Base-by-base conservation (phyloP, 2,329 filamentous ascomycete genomes). In the Botryosphaeria dothidea region DNA sequence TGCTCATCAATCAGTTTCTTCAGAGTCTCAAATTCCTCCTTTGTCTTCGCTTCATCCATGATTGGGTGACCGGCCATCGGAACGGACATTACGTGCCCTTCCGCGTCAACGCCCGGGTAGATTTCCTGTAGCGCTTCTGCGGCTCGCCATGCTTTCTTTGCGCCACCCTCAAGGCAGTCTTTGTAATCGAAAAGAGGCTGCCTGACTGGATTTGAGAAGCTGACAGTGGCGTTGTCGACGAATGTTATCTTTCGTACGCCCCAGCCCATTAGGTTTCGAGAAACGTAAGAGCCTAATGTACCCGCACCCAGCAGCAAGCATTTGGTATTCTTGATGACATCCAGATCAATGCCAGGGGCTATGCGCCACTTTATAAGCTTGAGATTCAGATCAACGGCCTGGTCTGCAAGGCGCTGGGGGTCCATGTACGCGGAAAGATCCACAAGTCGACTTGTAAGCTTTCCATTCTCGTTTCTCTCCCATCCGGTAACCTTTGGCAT, bases 321-420 rank as follows among this genome's bases (percentile, higher is more conserved):
- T 73, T 89, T 96, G 3, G 92, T 94, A 65, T 90, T 86, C 74
- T 97, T 97, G 74, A 98, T 93, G 31, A 86, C 86, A 31, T 97
- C 93, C 9, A 99, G 86, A 74, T 98, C 86, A 45, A 99, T 85
- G 58, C 89, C 89, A 0, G 95, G 95, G 7, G 93, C 92, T 71
- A 99, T 92, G 43, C 95, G 89, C 95, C 95, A 99, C 80, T 97
- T 99, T 89, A 99, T 99, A 65, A 99, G 85, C 79, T 98, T 98
- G 66, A 98, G 83, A 73, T 99, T 99, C 66, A 99, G 84, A 73
- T 99, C 95, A 9, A 98, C 94, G 0, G 93, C 93, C 75, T 96
- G 93, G 74, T 98, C 93, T 23, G 95, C 95, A 19, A 98, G 83
- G 70, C 89, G 89, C 36, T 85, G 83, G 6, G 95, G 94, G 73